Evolutionary conservation across 352 stramenopile species (phyloP).

Genomic region (Globisporangium iwayamae): DNA sequence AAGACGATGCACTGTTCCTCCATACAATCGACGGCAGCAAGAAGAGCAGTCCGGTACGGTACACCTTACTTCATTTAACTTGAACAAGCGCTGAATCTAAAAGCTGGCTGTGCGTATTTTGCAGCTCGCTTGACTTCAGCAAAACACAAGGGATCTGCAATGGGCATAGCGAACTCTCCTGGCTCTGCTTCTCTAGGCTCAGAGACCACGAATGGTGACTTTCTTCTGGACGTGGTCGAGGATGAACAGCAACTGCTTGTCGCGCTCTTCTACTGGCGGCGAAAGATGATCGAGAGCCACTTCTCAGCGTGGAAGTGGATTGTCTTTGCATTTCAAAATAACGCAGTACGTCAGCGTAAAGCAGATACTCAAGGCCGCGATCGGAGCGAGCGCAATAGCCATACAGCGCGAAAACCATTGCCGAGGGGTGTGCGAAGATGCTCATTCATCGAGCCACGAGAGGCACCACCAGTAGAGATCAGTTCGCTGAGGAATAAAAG

Average conservation of each 20-base stretch:
- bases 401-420: background rate
- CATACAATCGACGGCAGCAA: background rate
- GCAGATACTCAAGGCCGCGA: background rate
- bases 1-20: background rate
- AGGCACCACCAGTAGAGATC: background rate
- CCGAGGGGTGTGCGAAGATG: background rate
- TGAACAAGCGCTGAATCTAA: background rate
- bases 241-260: constrained; percentile 38
- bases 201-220: constrained; percentile 12
- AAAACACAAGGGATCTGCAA: background rate
- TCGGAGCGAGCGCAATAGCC: background rate
- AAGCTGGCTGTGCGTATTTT: background rate
- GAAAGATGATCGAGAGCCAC: constrained; percentile 32
- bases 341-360: background rate
- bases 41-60: background rate
- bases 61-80: background rate
- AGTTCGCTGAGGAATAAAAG: background rate
- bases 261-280: constrained; percentile 44
- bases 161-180: background rate
- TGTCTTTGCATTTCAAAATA: background rate
- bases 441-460: background rate
- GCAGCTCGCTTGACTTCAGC: background rate
- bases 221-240: constrained; percentile 30
- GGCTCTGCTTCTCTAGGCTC: background rate
- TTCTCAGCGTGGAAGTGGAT: constrained; percentile 44